These are phyloP conservation scores for Neoscytalidium dimidiatum DNA, from an alignment of 2,329 filamentous ascomycete genomes.

Conservation along the genomic window DNA sequence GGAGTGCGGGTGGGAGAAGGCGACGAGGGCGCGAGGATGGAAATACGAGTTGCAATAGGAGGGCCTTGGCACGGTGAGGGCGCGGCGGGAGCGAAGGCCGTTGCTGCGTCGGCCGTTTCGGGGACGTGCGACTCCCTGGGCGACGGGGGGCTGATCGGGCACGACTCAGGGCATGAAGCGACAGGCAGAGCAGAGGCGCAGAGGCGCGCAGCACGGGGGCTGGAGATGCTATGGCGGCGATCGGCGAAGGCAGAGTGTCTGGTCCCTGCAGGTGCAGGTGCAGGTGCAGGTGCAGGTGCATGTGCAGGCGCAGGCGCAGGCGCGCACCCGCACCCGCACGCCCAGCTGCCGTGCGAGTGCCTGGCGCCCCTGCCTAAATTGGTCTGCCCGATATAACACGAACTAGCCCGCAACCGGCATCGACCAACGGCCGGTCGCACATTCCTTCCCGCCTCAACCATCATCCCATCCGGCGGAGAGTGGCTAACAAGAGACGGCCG, in stretches of 20 bases:
- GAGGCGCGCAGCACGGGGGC: neutral
- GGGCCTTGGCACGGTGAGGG: slow-evolving; percentile 8
- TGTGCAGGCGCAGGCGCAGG: too few species aligned
- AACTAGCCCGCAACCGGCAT: slow-evolving; percentile 3
- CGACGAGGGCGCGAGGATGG: slow-evolving; percentile 1
- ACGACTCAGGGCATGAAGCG: slow-evolving; percentile 16
- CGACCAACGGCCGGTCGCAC: slow-evolving; percentile 16
- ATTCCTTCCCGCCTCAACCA: slow-evolving; percentile 10
- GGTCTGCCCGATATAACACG: slow-evolving; percentile 16
- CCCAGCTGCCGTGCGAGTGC: slow-evolving; percentile 11
- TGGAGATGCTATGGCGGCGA: slow-evolving; percentile 8
- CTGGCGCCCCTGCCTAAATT: slow-evolving; percentile 4
- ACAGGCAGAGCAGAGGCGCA: neutral
- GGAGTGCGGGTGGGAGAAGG: neutral
- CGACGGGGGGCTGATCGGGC: slow-evolving; percentile 9
- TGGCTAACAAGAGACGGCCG: neutral
- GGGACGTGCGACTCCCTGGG: slow-evolving; percentile 12
- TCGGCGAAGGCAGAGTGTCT: slow-evolving; percentile 2
- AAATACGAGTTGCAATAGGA: slow-evolving; percentile 16
- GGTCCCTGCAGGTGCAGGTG: slow-evolving; percentile 4
- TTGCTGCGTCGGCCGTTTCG: slow-evolving; percentile 16
- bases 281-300: too few species aligned
- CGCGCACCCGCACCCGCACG: too few species aligned
- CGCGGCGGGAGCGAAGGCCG: slow-evolving; percentile 9
- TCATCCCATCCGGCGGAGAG: neutral